Conservation (phyloP, 345 rosid genomes). For the Eucalyptus melliodora region DNA sequence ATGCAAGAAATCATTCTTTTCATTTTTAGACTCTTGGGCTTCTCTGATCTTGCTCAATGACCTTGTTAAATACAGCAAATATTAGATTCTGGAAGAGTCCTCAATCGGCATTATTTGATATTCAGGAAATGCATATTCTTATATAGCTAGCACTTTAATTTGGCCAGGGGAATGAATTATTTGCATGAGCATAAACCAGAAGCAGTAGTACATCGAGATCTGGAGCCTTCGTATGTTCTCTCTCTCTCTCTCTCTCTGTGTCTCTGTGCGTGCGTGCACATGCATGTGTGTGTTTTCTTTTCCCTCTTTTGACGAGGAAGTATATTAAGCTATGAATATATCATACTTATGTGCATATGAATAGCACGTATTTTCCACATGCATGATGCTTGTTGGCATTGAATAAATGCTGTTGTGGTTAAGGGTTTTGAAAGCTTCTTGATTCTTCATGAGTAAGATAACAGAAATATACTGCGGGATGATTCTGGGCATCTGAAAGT, state of each 20-base stretch:
- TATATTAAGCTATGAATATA: neutral
- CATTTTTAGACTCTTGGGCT: neutral
- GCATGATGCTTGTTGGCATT: neutral
- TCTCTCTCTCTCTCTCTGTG: neutral
- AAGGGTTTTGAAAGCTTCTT: constrained; percentile 12
- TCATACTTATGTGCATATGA: neutral
- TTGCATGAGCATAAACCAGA: constrained; percentile 79
- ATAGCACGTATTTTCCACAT: neutral
- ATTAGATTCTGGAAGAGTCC: neutral
- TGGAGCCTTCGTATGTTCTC: constrained; percentile 74
- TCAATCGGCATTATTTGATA: neutral
- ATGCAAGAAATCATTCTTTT: neutral
- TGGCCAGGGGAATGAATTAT: constrained; percentile 81
- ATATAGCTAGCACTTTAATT: neutral
- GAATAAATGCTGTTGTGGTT: neutral
- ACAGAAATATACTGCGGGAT: constrained; percentile 68
- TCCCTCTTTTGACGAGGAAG: neutral
- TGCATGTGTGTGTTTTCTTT: neutral
- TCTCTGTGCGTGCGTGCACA: neutral
- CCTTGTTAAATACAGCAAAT: neutral
- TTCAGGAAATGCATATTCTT: neutral
- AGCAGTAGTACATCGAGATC: constrained; percentile 74
- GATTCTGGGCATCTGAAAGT: constrained; percentile 72
- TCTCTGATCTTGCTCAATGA: neutral
- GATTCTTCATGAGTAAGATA: constrained; percentile 35